Conservation (phyloP, 208 protist species). For the Entamoeba histolytica region DNA sequence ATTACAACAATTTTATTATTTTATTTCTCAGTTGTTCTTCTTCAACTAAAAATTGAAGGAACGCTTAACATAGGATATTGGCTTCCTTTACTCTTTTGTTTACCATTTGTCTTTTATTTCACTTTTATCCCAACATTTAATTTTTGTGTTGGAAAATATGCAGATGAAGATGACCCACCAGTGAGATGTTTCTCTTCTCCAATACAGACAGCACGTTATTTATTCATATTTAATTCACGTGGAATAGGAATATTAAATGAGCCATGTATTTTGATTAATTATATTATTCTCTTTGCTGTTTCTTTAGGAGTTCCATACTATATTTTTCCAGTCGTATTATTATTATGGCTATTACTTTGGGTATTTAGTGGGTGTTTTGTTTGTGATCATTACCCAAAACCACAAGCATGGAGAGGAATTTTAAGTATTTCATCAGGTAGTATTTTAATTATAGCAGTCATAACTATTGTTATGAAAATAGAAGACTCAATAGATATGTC, state of each 20-base stretch:
- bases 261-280: neutral
- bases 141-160: neutral
- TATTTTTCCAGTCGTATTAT: neutral
- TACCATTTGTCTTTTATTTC: neutral
- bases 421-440: neutral
- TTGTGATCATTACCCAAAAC: neutral
- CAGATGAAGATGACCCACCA: neutral
- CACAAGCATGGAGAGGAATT: neutral
- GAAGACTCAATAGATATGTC: neutral
- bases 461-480: neutral
- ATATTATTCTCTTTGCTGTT: neutral
- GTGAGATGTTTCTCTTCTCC: neutral
- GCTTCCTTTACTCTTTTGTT: neutral
- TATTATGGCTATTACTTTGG: neutral
- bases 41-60: neutral
- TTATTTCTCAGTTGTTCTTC: neutral
- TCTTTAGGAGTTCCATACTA: neutral
- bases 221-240: neutral
- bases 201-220: neutral
- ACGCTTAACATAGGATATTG: neutral
- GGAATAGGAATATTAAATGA: neutral
- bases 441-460: neutral
- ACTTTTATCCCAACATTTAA: neutral
- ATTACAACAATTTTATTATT: neutral
- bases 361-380: neutral